phyloP scores from a whole-genome alignment of 2,329 filamentous ascomycete genomes.

The Paecilomyces variotii region DNA sequence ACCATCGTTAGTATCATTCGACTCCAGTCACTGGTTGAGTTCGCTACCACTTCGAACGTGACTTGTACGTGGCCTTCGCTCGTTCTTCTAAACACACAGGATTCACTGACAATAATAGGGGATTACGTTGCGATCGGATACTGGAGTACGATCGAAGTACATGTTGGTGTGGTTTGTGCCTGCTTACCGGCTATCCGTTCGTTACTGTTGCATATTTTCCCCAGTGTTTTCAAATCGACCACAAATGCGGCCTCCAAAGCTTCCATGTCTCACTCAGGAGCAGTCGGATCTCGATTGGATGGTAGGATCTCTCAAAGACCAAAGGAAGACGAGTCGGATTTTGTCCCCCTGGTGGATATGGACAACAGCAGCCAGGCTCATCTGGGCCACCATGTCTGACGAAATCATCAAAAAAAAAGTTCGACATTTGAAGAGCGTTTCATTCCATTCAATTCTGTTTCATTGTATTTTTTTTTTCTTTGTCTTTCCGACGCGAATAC shows the following conservation, averaged over 20 bases:
- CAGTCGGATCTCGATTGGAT: constrained; percentile 8
- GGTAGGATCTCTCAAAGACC: constrained; percentile 4
- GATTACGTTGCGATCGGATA: constrained; percentile 22
- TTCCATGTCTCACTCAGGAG: constrained; percentile 7
- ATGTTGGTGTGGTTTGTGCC: constrained; percentile 23
- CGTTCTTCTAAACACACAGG: background rate
- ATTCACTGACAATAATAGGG: constrained; percentile 11
- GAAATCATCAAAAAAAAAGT: background rate
- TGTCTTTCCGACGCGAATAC: background rate
- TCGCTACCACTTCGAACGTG: constrained; percentile 34
- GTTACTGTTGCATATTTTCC: constrained; percentile 30
- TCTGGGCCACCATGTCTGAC: background rate
- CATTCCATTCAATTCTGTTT: background rate
- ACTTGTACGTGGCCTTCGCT: constrained; percentile 19
- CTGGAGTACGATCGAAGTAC: constrained; percentile 24
- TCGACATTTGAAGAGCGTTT: background rate
- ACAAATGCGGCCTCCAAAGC: constrained; percentile 8
- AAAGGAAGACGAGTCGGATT: constrained; percentile 11
- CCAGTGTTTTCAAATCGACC: constrained; percentile 28
- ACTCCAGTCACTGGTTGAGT: constrained; percentile 35
- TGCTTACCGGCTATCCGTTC: constrained; percentile 27
- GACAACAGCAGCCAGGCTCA: constrained; percentile 12
- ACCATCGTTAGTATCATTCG: constrained; percentile 40
- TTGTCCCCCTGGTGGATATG: constrained; percentile 14
- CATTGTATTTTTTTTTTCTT: background rate